phyloP scores from a whole-genome alignment of 2,329 filamentous ascomycete genomes.

The Colletotrichum cuscutae region DNA sequence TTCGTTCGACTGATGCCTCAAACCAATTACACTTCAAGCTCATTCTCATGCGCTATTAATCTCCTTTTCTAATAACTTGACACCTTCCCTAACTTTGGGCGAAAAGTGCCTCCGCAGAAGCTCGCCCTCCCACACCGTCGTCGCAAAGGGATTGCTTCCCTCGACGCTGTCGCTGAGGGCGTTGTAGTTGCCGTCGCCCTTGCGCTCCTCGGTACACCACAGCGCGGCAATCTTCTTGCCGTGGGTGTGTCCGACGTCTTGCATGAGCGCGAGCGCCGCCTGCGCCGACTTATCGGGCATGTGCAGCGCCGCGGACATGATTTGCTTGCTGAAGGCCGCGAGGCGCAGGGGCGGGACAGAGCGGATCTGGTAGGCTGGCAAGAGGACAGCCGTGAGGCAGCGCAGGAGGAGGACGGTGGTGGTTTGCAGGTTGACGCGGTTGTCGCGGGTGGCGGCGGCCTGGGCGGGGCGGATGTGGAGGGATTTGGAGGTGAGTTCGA shows the following conservation, averaged over 20 bases:
- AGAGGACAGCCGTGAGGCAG: slow-evolving; percentile 82
- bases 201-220: slow-evolving; percentile 94
- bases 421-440: slow-evolving; percentile 87
- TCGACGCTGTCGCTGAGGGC: slow-evolving; percentile 79
- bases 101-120: slow-evolving; percentile 86
- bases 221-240: slow-evolving; percentile 83
- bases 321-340: slow-evolving; percentile 93
- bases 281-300: slow-evolving; percentile 89
- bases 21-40: background rate
- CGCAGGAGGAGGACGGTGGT: slow-evolving; percentile 92
- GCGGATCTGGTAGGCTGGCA: slow-evolving; percentile 79
- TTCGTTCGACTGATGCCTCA: background rate
- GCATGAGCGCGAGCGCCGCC: slow-evolving; percentile 81
- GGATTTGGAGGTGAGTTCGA: slow-evolving; percentile 83
- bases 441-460: slow-evolving; percentile 51
- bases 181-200: slow-evolving; percentile 89
- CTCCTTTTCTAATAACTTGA: slow-evolving; percentile 75
- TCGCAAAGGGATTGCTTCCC: slow-evolving; percentile 88
- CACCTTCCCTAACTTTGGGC: slow-evolving; percentile 83
- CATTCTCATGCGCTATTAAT: slow-evolving; percentile 45
- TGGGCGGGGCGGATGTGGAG: slow-evolving; percentile 66
- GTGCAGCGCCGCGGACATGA: slow-evolving; percentile 84
- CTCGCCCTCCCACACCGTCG: slow-evolving; percentile 94
- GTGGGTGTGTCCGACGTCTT: slow-evolving; percentile 83
- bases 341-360: slow-evolving; percentile 83